phyloP scores from a whole-genome alignment of 768 basidiomycete genomes.

The Flagelloscypha sp. region DNA sequence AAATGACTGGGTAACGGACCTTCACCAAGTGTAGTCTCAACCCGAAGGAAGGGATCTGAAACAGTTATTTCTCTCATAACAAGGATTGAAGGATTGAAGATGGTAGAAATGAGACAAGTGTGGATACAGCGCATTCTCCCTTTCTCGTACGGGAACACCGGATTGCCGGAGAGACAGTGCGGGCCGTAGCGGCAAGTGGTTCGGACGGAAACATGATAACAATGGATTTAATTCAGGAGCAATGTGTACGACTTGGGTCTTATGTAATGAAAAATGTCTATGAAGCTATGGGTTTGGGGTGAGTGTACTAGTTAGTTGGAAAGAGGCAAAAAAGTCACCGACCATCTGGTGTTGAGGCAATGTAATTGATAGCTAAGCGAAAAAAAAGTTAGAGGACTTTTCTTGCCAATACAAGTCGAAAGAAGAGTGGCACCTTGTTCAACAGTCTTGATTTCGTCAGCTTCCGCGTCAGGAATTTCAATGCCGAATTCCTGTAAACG shows the following conservation, averaged over 20 bases:
- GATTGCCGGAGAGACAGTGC: too few relatives aligned
- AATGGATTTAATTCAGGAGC: constrained; percentile 7
- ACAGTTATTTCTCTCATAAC: constrained; percentile 29
- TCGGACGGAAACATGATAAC: too few relatives aligned
- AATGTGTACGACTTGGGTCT: constrained; percentile 24
- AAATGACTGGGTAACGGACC: constrained; percentile 25
- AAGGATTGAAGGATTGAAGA: constrained; percentile 6
- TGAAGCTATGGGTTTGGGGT: constrained; percentile 4
- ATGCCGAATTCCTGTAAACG: constrained; percentile 80
- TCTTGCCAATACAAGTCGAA: constrained; percentile 7
- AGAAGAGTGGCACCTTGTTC: constrained; percentile 60
- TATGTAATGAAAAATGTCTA: constrained; percentile 24
- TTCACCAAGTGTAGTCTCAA: constrained; percentile 56
- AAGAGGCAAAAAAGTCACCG: constrained; percentile 13
- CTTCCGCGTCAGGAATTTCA: constrained; percentile 96
- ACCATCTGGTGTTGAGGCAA: constrained; percentile 90
- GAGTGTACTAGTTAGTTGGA: constrained; percentile 3
- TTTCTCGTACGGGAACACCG: too few relatives aligned
- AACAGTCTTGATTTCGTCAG: constrained; percentile 89
- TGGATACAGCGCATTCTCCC: too few relatives aligned
- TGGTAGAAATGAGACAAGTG: constrained; percentile 1
- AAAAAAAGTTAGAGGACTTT: constrained; percentile 9
- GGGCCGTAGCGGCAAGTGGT: too few relatives aligned
- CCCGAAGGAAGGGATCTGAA: constrained; percentile 38
- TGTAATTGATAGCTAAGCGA: constrained; percentile 82